phyloP scores from a whole-genome alignment of 257 asterid species.

The Leptodermis oblonga region DNA sequence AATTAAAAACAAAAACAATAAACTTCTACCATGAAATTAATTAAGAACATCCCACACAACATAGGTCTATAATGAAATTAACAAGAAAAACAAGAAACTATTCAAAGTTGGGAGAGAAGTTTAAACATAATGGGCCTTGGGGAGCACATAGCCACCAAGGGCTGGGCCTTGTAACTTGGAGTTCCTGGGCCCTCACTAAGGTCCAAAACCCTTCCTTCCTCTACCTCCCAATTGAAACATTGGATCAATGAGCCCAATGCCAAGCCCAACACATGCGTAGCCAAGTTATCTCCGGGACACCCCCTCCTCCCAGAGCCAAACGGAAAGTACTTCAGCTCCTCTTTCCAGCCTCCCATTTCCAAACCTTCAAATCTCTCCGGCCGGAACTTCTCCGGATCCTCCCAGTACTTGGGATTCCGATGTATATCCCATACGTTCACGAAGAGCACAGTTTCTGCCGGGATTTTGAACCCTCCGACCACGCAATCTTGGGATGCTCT shows the following conservation, averaged over 20 bases:
- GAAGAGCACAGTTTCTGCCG: constrained; percentile 41
- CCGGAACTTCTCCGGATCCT: constrained; percentile 39
- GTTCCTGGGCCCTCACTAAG: constrained; percentile 44
- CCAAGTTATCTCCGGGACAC: constrained; percentile 73
- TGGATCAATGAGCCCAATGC: constrained; percentile 54
- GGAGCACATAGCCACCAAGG: constrained; percentile 49
- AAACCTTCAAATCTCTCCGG: constrained; percentile 49
- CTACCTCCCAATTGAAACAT: constrained; percentile 65
- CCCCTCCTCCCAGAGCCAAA: constrained; percentile 71
- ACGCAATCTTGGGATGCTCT: constrained; percentile 51
- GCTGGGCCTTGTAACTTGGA: constrained; percentile 42
- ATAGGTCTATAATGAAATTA: too few relatives aligned
- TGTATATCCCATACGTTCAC: constrained; percentile 72
- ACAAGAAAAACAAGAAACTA: neutral
- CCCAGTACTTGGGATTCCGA: constrained; percentile 52
- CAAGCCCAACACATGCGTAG: constrained; percentile 42
- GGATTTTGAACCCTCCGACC: constrained; percentile 51
- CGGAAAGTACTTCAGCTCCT: constrained; percentile 33
- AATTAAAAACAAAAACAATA: too few relatives aligned
- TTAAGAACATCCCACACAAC: too few relatives aligned
- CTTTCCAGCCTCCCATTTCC: constrained; percentile 18
- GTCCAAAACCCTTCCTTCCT: constrained; percentile 33
- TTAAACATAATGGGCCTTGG: constrained; percentile 31
- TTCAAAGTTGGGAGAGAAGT: constrained; percentile 29
- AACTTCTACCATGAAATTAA: too few relatives aligned